Evolutionary conservation across 163 green algal species (phyloP), one percentile per base, ranked within the genome.

Genomic region (Scenedesmus sp.): DNA sequence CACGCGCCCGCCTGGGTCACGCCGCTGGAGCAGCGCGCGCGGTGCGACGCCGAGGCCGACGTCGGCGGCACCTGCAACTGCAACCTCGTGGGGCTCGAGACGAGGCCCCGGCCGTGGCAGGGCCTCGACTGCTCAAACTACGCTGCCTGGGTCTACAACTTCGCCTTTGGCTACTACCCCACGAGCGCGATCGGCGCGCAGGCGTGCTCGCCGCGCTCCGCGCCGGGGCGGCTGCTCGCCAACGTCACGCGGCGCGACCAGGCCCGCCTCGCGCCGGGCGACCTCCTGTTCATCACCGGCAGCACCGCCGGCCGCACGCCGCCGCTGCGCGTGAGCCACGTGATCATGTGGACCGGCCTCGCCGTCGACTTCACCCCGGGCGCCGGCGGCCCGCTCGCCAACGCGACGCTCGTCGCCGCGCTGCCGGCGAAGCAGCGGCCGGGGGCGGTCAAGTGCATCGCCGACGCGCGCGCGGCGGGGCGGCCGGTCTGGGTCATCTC

Each of bases 101-200:
- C 18, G 7, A 9, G 31, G n/a, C n/a, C n/a, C n/a, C n/a, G n/a
- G n/a, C n/a, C n/a, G n/a, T n/a, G n/a, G n/a, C n/a, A n/a, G n/a
- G 63, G 63, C 24, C 13, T 73, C 26, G 63, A 73, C 26, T 73
- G 63, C 63, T 45, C 22, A 24, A 73, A 60, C 63, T 58, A 28
- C 15, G 22, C 28, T 5, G 22, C 63, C 22, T 73, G 31, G 22
- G 14, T 73, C 3, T 73, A 62, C 44, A 60, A 73, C 63, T 58
- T 50, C 24, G 63, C 44, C 2, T 73, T 73, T 42, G 63, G 63
- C 44, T 73, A 60, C 63, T 60, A 73, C 63, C 63, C 63, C 6
- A 73, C 63, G 11, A 73, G 63, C n/a, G 20, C 63, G 24, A 73
- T 73, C 11, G 63, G 64, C 64, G 36, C 11, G 11, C 64, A 73